Evolutionary conservation across 2,329 filamentous ascomycete genomes (phyloP), one percentile per base, ranked within the genome.

Genomic region (Xylogone sp.): DNA sequence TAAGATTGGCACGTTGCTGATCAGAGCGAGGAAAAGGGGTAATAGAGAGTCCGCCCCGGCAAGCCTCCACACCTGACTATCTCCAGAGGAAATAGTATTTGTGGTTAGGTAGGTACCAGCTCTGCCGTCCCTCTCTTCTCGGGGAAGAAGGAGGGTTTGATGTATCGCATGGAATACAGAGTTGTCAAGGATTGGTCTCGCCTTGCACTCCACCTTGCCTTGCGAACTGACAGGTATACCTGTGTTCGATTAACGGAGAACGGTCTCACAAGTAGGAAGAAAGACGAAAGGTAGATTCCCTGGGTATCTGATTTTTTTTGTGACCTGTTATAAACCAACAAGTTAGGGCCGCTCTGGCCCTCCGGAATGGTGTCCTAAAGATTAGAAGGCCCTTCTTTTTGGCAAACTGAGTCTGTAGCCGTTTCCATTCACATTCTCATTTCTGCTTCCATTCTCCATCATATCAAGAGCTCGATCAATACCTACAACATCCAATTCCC

Each of bases 81-180:
- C 10, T 27, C 24, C 24, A 27, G 24, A 27, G 24, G 24, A 27
- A 27, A 27, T 27, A 27, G 6, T 10, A 18, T 7, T 9, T 39
- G 8, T 39, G 34, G 13, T 39, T 39, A 16, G 34, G 34, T 39
- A 39, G 34, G 34, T 39, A 13, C 34, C 34, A 39, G 34, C 34
- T 39, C n/a, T 39, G 34, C 34, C 34, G 34, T 39, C 34, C 34
- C 34, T 39, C 5, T 16, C n/a, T 39, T 18, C n/a, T 18, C n/a
- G 13, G n/a, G n/a, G 19, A 21, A 34, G 46, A 39, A 39, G 10
- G 5, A 16, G 34, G 34, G 62, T 53, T 68, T 57, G 56, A 77
- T 86, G 56, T 86, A 81, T 82, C 83, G 83, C 83, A 84, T 82
- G 81, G 82, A 86, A 86, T 86, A 86, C 83, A 86, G 80, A 85